These are phyloP conservation scores for Quercus lobata DNA, from an alignment of 331 rosid genomes.

Conservation along the genomic window DNA sequence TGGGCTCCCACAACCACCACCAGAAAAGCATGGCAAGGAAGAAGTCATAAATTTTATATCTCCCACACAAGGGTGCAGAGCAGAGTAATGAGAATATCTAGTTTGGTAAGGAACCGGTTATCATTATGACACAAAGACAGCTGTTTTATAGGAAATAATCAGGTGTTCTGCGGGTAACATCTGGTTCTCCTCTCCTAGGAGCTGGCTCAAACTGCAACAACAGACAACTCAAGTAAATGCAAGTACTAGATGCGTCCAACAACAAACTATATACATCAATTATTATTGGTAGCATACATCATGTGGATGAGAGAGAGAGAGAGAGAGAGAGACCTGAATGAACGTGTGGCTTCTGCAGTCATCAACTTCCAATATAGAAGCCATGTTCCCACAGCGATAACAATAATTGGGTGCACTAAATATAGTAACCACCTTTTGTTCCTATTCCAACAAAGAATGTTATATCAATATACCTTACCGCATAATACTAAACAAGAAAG, in stretches of 20 bases:
- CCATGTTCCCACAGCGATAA: constrained; percentile 99
- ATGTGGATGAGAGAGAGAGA: background rate
- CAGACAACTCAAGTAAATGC: background rate
- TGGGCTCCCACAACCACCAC: constrained; percentile 32
- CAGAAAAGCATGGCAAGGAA: constrained; percentile 27
- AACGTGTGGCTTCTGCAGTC: constrained; percentile 94
- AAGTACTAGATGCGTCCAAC: background rate
- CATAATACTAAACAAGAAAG: constrained; percentile 17
- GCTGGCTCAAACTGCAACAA: constrained; percentile 93
- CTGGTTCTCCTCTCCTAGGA: constrained; percentile 99
- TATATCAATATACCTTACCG: constrained; percentile 5
- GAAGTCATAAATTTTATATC: constrained; percentile 32
- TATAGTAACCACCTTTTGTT: constrained; percentile 98
- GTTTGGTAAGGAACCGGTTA: background rate
- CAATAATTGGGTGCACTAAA: constrained; percentile 99
- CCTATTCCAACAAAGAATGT: constrained; percentile 57
- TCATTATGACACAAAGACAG: constrained; percentile 23
- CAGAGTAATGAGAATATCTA: constrained; percentile 1
- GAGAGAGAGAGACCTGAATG: constrained; percentile 65
- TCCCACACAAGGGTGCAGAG: constrained; percentile 31
- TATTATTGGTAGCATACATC: background rate
- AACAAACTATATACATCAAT: constrained; percentile 1
- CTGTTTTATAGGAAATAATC: constrained; percentile 82
- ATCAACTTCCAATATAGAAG: constrained; percentile 97
- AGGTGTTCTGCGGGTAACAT: constrained; percentile 98